Evolutionary conservation across 352 stramenopile species (phyloP), one percentile per base, ranked within the genome.

Genomic region (Thalassiosira oceanica): DNA sequence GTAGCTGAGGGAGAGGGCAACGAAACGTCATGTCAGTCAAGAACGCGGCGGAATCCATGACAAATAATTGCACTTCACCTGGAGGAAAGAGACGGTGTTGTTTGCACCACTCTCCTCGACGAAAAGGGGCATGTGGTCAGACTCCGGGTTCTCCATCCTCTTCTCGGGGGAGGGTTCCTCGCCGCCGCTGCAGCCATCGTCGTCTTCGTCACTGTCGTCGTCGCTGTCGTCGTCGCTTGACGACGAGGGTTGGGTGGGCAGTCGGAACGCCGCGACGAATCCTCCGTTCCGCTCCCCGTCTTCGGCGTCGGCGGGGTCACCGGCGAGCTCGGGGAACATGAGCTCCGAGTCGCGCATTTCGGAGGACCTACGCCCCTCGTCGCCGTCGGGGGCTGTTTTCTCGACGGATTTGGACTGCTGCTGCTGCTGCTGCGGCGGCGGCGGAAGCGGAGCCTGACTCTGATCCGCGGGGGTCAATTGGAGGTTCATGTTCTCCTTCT

Each of bases 241-340:
- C 49, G 57, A 67, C 37, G 62, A 49, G 2, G 66, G 66, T 10
- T 56, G 66, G 16, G 66, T 77, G 3, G 66, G 58, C n/a, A 77
- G 41, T 21, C 44, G 51, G 29, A 77, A 62, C 46, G 57, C 54
- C 29, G 54, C 33, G 1, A 76, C 26, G 16, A 37, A 15, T 20
- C n/a, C n/a, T n/a, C n/a, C n/a, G n/a, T n/a, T n/a, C n/a, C n/a
- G n/a, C n/a, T n/a, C n/a, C n/a, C n/a, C n/a, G n/a, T 43, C 31
- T 13, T 55, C 35, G 21, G 4, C 10, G 21, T 11, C n/a, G 10
- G 6, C 18, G 46, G 24, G 11, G 46, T 41, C 33, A 55, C 18
- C 20, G 2, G 16, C 6, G n/a, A 15, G 15, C 43, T 23, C 18
- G 7, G 23, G 2, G 8, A 15, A 7, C 18, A 33, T 3, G 24